phyloP scores from a whole-genome alignment of 2,329 filamentous ascomycete species.

The Hypoxylon sp. region DNA sequence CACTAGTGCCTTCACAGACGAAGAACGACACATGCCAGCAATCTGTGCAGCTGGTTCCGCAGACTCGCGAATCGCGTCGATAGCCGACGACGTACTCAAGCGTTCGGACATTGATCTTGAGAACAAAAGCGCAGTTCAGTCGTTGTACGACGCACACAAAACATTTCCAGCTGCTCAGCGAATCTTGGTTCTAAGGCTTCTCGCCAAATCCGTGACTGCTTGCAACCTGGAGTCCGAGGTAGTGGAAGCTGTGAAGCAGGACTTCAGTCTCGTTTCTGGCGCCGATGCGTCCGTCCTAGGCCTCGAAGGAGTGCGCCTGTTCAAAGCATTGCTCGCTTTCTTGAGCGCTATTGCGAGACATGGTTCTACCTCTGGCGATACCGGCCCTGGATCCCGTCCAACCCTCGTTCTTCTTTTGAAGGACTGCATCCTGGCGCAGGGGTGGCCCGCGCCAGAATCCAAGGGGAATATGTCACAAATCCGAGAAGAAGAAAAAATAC shows the following conservation, averaged over 20 bases:
- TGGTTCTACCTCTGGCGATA: conserved; percentile 61
- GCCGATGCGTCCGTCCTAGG: conserved; percentile 57
- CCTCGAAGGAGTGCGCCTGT: conserved; percentile 79
- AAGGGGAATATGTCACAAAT: conserved; percentile 57
- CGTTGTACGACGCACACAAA: conserved; percentile 77
- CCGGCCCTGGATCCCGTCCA: conserved; percentile 71
- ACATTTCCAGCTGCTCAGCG: conserved; percentile 76
- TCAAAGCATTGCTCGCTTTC: conserved; percentile 84
- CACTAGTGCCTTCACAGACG: conserved; percentile 84
- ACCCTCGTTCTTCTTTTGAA: conserved; percentile 73
- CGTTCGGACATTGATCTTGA: conserved; percentile 79
- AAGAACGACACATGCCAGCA: conserved; percentile 83
- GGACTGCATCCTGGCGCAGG: conserved; percentile 78
- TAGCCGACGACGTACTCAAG: conserved; percentile 91
- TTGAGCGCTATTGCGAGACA: conserved; percentile 86
- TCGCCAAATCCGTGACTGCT: conserved; percentile 79
- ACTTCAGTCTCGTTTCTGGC: conserved; percentile 56
- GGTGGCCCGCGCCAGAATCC: conserved; percentile 73
- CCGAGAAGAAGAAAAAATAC: conserved; percentile 69
- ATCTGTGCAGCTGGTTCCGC: conserved; percentile 83
- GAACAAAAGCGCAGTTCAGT: conserved; percentile 65
- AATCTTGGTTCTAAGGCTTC: conserved; percentile 75
- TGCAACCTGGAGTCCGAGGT: conserved; percentile 75
- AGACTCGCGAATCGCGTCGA: conserved; percentile 80
- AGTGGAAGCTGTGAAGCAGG: conserved; percentile 73